Conservation (phyloP, 805 yeast species). For the Saturnispora bothae region DNA sequence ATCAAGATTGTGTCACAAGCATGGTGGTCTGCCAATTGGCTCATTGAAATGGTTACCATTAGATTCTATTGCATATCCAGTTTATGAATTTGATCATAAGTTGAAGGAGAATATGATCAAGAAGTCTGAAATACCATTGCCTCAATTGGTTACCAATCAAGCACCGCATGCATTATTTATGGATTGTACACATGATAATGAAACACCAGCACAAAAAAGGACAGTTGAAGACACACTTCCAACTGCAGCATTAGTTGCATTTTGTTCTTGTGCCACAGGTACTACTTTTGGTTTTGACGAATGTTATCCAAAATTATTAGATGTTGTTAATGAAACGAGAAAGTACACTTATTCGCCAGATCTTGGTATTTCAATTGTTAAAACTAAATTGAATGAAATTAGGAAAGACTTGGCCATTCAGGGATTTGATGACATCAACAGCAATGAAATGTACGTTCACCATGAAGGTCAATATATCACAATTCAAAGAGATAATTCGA, state of each 20-base stretch:
- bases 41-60: constrained; percentile 74
- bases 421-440: constrained; percentile 41
- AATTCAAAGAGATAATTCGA: constrained; percentile 74
- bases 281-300: constrained; percentile 93
- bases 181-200: constrained; percentile 98
- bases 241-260: constrained; percentile 86
- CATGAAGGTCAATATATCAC: constrained; percentile 91
- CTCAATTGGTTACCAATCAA: constrained; percentile 51
- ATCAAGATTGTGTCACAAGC: constrained; percentile 76
- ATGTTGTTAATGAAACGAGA: constrained; percentile 70
- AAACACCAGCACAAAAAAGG: constrained; percentile 78
- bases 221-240: constrained; percentile 92
- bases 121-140: constrained; percentile 57
- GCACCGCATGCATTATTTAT: constrained; percentile 91
- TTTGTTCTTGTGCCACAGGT: constrained; percentile 90
- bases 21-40: constrained; percentile 95
- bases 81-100: constrained; percentile 25
- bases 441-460: constrained; percentile 85
- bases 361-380: constrained; percentile 78
- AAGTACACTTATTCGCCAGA: constrained; percentile 51
- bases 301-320: constrained; percentile 69
- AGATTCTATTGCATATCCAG: constrained; percentile 63
- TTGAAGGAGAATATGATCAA: constrained; percentile 24
- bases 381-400: constrained; percentile 46
- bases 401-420: constrained; percentile 47